phyloP scores from a whole-genome alignment of 306 rosid genomes.

The Pyrus bretschneideri region DNA sequence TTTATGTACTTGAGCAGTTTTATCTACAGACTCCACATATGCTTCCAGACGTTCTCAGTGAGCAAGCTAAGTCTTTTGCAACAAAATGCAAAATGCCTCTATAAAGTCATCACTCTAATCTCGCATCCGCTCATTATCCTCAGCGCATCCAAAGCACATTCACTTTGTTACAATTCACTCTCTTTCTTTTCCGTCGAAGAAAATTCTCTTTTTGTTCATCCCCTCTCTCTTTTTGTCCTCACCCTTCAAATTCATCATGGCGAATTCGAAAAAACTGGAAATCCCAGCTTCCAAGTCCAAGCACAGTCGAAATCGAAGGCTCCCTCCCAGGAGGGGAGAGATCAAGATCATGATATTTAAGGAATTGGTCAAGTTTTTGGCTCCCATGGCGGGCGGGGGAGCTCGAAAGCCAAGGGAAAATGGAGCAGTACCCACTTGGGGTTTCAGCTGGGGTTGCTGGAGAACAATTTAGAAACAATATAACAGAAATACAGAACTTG shows the following conservation, averaged over 20 bases:
- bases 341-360: constrained; percentile 25
- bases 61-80: too few relatives aligned
- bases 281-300: neutral
- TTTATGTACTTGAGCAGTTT: too few relatives aligned
- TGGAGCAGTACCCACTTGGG: neutral
- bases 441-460: too few relatives aligned
- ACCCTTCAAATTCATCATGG: neutral
- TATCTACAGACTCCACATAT: too few relatives aligned
- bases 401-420: neutral
- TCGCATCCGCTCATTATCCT: neutral
- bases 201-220: neutral
- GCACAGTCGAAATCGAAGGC: neutral
- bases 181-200: neutral
- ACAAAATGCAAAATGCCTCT: too few relatives aligned
- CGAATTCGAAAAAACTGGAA: constrained; percentile 7
- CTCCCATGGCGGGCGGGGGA: neutral
- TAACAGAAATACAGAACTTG: too few relatives aligned
- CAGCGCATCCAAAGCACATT: neutral
- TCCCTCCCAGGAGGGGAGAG: constrained; percentile 24
- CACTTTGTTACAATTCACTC: neutral
- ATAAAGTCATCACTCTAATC: too few relatives aligned
- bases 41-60: too few relatives aligned
- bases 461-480: too few relatives aligned
- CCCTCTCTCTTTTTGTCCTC: neutral
- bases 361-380: neutral